Base-by-base conservation (phyloP, 352 stramenopile genomes). In the Phytophthora agathidicida region DNA sequence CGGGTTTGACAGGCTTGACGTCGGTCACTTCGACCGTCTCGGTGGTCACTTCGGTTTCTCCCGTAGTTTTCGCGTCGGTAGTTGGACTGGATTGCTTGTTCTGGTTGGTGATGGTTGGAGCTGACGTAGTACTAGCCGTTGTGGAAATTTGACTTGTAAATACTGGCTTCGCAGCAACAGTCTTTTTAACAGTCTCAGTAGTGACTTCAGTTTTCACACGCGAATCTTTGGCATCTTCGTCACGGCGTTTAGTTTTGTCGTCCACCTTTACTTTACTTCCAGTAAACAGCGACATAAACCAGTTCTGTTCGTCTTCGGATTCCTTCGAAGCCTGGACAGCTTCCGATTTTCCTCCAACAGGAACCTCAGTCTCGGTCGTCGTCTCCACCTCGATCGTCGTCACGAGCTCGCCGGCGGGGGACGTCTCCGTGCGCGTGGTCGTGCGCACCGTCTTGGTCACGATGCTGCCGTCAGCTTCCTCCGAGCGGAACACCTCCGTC, bases 261-360 rank as follows among this genome's bases (percentile, higher is more conserved):
- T 54, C 4, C n/a, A n/a, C n/a, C n/a, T 19, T 32, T 20, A 10
- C 13, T 31, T 52, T 31, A 14, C 38, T 45, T 7, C 28, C 20
- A 19, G 39, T 64, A n/a, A 60, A 60, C 5, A 60, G 14, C 1
- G 41, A 52, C 51, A 60, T 60, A 32, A 60, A 60, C 51, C 51
- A 60, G 7, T 60, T 60, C 5, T 39, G 31, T 19, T 60, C 51
- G 5, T 42, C 30, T 9, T 24, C 50, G 7, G 2, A n/a, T n/a
- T n/a, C n/a, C n/a, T n/a, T n/a, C n/a, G n/a, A 10, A 17, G 0
- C 13, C 19, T 41, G 3, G 13, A 16, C 9, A 0, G 9, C 14
- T 24, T 6, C 8, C 36, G 26, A 19, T 13, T 17, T 33, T 9
- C 7, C n/a, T 35, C 20, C 49, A 31, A 42, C 32, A 16, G n/a